A percentile compares a stretch with the other conserved stretches of the same genome.
Evolutionary conservation across 768 basidiomycete species (phyloP).

Genomic region (Pleurotus cornucopiae): DNA sequence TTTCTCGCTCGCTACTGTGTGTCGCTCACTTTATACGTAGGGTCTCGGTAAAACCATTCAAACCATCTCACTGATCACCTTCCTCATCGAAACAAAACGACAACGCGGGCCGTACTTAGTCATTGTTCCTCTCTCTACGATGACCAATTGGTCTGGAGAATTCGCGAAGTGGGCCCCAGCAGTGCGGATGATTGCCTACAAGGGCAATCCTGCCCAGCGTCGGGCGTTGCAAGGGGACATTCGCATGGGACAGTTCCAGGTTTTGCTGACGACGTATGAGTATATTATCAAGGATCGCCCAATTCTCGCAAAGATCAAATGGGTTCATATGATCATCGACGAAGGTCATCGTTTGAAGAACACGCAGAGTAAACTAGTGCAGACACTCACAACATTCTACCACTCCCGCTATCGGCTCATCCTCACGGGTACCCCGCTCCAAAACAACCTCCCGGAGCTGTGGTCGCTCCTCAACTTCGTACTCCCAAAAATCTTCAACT

Average conservation of each 20-base stretch:
- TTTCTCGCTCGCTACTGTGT: constrained; percentile 1
- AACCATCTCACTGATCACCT: constrained; percentile 91
- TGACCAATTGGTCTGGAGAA: constrained; percentile 97
- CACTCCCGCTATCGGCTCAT: constrained; percentile 92
- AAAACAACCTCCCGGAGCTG: constrained; percentile 95
- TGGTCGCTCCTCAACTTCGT: constrained; percentile 97
- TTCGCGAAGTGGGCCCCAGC: constrained; percentile 96
- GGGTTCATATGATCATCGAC: constrained; percentile 98
- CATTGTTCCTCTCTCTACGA: constrained; percentile 91
- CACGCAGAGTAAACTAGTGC: constrained; percentile 80
- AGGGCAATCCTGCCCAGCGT: constrained; percentile 85
- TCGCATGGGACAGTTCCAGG: constrained; percentile 81
- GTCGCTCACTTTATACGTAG: constrained; percentile 29
- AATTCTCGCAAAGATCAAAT: constrained; percentile 83
- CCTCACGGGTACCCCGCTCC: constrained; percentile 91
- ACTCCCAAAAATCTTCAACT: constrained; percentile 95
- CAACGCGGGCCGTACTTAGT: constrained; percentile 95
- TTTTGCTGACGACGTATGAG: constrained; percentile 91
- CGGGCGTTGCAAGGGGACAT: constrained; percentile 75
- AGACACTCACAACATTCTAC: constrained; percentile 89
- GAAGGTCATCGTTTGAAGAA: constrained; percentile 99
- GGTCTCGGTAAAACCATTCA: constrained; percentile 96
- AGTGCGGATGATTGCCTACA: constrained; percentile 80
- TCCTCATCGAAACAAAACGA: constrained; percentile 87
- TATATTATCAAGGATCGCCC: constrained; percentile 98